Evolutionary conservation across 805 yeast genomes (phyloP), one percentile per base, ranked within the genome.

Genomic region (Wickerhamiella slavikovae): DNA sequence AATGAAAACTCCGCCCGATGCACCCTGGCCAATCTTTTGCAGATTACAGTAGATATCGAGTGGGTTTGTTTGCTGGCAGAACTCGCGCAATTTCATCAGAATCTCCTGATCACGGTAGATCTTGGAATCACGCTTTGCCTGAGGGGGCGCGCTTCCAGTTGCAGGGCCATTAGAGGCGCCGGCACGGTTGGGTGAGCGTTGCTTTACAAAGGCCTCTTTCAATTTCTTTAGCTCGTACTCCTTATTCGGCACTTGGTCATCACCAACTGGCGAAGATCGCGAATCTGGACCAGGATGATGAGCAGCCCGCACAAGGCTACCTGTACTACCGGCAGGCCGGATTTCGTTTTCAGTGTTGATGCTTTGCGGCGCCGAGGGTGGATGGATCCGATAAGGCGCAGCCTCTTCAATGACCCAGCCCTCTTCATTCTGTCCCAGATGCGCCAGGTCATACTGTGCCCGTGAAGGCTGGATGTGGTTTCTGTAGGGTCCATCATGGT

Each of bases 11-110:
- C 91, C 80, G 13, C 98, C 99, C 38, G 83, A 69, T 0, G 99
- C 99, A 44, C 99, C 99, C 55, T 89, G 96, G 12, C 99, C 99
- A 28, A 58, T 52, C 42, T 55, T 54, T 13, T 48, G 34, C 35
- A 55, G 59, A 44, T 70, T 71, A 26, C 60, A 57, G 51, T 78
- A 89, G 28, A 65, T 48, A 31, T 58, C 58, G 19, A 69, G 66
- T 9, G 98, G 98, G 52, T 89, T 91, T 5, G 83, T 89, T 19
- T 67, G 70, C 2, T 80, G 63, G 44, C 94, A 85, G 28, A 83
- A 83, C 23, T 70, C 67, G 32, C 66, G 60, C 29, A 89, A 58
- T 42, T 70, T 75, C 27, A 68, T 65, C 39, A 78, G 64, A 11
- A 78, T 71, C 43, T 76, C 78, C 29, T 64, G 68, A 40, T 78